Evolutionary conservation across 306 rosid genomes (phyloP), one percentile per base, ranked within the genome.

Genomic region (Cicer judaicum): DNA sequence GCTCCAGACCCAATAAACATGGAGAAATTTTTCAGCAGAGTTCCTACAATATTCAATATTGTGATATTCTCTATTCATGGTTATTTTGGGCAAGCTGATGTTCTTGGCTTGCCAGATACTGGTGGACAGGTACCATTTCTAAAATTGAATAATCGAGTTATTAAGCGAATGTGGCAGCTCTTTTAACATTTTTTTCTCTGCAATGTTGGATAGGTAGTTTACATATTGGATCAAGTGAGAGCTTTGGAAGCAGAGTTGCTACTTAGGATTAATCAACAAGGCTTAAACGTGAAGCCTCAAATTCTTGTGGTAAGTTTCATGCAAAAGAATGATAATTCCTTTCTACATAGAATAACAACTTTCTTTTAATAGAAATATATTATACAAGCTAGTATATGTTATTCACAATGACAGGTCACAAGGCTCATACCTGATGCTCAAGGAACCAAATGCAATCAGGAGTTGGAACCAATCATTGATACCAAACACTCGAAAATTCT

Each of bases 71-170:
- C 97, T 52, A 83, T 93, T 77, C 98, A 93, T 81, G 98, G 98
- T 52, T 93, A 93, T 70, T 93, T 93, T 81, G 98, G 98, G 19
- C 98, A 93, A 85, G 85, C 96, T 16, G 86, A 86, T 80, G 98
- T 93, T 64, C 93, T 93, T 68, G 98, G 98, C 56, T 83, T 93
- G 88, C 98, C 98, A 8, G 98, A 93, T 74, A 93, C 97, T 1
- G 98, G 97, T 10, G 97, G 97, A 14, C 97, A 91, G 89, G 98
- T 91, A 81, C 12, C 65, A 64, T 5, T 34, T 47, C 48, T 70
- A n/a, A 50, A 34, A 49, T 34, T 12, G 2, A 53, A 50, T 42
- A 29, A 42, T 40, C n/a, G 1, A 39, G 55, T 47, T 10, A 61
- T 64, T 7, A 5, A 47, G 8, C 2, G 19, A 49, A 49, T 49